Percentiles rank a stretch among this genome's conserved stretches.
Conservation (phyloP, 768 basidiomycete genomes). For the Mycena alexandri region DNA sequence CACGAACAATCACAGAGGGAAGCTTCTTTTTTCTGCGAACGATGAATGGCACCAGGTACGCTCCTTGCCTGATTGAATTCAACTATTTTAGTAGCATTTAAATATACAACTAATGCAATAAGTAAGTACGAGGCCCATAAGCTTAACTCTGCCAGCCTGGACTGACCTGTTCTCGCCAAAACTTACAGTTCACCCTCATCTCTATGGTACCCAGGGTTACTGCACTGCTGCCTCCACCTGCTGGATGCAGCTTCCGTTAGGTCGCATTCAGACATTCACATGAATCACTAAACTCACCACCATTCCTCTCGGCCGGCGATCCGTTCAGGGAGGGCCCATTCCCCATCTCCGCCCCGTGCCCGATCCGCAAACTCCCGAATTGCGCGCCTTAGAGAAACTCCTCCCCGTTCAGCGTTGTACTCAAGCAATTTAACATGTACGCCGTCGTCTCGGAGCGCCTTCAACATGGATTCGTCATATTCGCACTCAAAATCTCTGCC, state of each 20-base stretch:
- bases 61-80: slow-evolving; percentile 4
- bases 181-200: slow-evolving; percentile 7
- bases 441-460: not conserved
- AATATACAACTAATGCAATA: slow-evolving; percentile 13
- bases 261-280: slow-evolving; percentile 8
- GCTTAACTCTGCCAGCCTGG: slow-evolving; percentile 4
- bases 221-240: slow-evolving; percentile 17
- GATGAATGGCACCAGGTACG: slow-evolving; percentile 5
- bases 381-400: not conserved
- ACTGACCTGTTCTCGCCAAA: not conserved
- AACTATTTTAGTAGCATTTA: not conserved
- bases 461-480: not conserved
- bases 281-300: slow-evolving; percentile 14
- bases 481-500: slow-evolving; percentile 14
- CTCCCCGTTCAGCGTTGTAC: not conserved
- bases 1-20: too few species aligned
- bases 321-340: slow-evolving; percentile 9
- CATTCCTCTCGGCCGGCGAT: slow-evolving; percentile 5
- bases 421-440: slow-evolving; percentile 14
- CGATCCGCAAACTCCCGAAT: slow-evolving; percentile 11
- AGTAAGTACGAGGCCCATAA: slow-evolving; percentile 10
- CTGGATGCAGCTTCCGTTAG: slow-evolving; percentile 8
- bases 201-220: slow-evolving; percentile 9
- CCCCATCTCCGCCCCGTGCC: slow-evolving; percentile 9
- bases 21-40: slow-evolving; percentile 1